Conservation (phyloP, 2,329 filamentous ascomycete genomes). For the Apiospora sp. region DNA sequence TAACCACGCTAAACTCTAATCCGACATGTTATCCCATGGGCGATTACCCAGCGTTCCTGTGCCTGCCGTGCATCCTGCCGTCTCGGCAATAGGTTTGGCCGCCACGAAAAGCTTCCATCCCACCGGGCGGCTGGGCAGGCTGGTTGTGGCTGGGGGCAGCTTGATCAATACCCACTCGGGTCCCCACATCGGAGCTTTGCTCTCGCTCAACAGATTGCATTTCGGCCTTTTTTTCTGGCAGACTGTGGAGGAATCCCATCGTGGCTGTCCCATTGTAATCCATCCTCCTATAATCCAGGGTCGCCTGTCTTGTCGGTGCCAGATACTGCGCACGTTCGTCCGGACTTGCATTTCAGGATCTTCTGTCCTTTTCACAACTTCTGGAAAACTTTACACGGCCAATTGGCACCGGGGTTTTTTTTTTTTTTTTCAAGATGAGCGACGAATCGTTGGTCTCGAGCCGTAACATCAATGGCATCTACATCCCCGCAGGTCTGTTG, state of each 20-base stretch:
- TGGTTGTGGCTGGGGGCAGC: neutral
- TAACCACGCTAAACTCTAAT: slow-evolving; percentile 26
- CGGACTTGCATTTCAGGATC: slow-evolving; percentile 1
- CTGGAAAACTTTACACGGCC: slow-evolving; percentile 7
- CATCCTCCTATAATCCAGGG: slow-evolving; percentile 3
- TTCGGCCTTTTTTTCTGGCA: slow-evolving; percentile 14
- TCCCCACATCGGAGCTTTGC: slow-evolving; percentile 19
- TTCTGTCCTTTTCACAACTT: neutral
- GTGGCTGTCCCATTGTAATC: slow-evolving; percentile 17
- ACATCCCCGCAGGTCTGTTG: slow-evolving; percentile 82
- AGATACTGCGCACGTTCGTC: slow-evolving; percentile 15
- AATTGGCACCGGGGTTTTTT: slow-evolving; percentile 2
- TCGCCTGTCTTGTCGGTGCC: slow-evolving; percentile 11
- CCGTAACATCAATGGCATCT: slow-evolving; percentile 79
- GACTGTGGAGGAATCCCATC: slow-evolving; percentile 4
- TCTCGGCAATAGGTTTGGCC: slow-evolving; percentile 18
- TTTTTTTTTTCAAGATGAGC: slow-evolving; percentile 43
- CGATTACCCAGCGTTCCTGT: neutral
- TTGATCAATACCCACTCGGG: neutral
- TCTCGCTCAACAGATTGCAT: slow-evolving; percentile 12
- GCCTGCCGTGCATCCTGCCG: neutral
- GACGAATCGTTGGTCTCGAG: slow-evolving; percentile 57
- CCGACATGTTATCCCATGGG: slow-evolving; percentile 23
- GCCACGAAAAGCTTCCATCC: neutral
- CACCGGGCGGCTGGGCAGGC: neutral